Base-by-base conservation (phyloP, 2,329 filamentous ascomycete species). In the Paecilomyces sp. region DNA sequence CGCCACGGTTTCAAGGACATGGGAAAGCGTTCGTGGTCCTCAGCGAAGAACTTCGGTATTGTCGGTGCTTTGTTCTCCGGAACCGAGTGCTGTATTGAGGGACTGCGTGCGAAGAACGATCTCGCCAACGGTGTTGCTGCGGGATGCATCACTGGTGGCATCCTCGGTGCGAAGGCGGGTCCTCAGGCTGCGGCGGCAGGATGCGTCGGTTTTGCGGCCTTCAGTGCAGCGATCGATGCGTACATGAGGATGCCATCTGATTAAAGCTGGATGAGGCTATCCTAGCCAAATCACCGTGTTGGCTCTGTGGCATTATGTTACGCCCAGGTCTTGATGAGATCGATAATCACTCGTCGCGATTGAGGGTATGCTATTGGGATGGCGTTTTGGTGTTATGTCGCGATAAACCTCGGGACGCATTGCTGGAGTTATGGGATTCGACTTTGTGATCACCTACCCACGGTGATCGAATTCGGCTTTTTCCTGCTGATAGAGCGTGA, bases 41-140 rank as follows among this genome's bases (percentile, higher is more conserved):
- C 88, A 55, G 94, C 92, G 58, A 94, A 92, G 79, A 97, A 95
- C 80, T 99, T 99, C 72, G 93, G 91, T 63, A 89, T 92, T 67
- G 91, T 99, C 56, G 94, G 94, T 68, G 89, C 91, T 2, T 83
- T 97, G 22, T 99, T 95, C 79, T 85, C 87, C 15, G 93, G 93
- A 50, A 96, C 94, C 57, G 94, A 99, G 78, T 99, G 94, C 79
- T 92, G 90, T 64, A 92, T 99, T 70, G 94, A 99, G 76, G 92
- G 92, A 0, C 76, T 82, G 68, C 85, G 94, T 31, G 94, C 92
- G 24, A 97, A 96, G 81, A 97, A 97, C 77, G 94, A 97, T 74
- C 76, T 97, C 31, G 85, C 81, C 64, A 99, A 99, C 79, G 91
- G 91, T 58, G 87, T 94, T 4, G 85, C 88, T 3, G 91, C 92